Conservation (phyloP, 768 basidiomycete species). For the Phallus indusiatus region DNA sequence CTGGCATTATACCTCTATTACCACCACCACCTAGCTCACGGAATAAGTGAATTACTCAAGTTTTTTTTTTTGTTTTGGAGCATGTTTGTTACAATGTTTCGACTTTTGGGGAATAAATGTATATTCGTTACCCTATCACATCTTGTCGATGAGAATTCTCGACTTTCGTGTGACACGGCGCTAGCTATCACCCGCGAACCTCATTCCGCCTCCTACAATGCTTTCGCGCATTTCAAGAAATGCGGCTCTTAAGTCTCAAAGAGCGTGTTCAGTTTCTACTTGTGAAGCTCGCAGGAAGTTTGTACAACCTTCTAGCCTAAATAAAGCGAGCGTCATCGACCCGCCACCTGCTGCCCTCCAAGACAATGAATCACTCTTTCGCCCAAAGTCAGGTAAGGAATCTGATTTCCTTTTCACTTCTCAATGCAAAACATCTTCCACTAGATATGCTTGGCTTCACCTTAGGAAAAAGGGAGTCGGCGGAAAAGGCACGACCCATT, state of each 20-base stretch:
- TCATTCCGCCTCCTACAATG: conserved; percentile 7
- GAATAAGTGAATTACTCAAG: conserved; percentile 18
- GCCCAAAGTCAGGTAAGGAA: conserved; percentile 56
- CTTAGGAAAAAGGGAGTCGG: conserved; percentile 51
- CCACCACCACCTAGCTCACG: conserved; percentile 75
- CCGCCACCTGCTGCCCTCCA: conserved; percentile 44
- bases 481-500: conserved; percentile 72
- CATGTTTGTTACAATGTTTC: neutral
- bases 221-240: conserved; percentile 18
- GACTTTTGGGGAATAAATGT: too few relatives aligned
- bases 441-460: conserved; percentile 88
- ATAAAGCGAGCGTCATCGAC: conserved; percentile 76
- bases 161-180: neutral
- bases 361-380: conserved; percentile 52
- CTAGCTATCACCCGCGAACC: neutral
- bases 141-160: too few relatives aligned
- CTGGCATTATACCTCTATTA: conserved; percentile 51
- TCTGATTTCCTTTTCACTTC: neutral
- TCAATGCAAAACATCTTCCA: neutral
- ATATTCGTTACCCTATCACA: too few relatives aligned
- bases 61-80: neutral
- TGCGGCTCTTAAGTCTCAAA: conserved; percentile 3
- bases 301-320: conserved; percentile 75
- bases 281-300: conserved; percentile 41
- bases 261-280: neutral